Percentiles rank a stretch among this genome's conserved stretches.
These are phyloP conservation scores for Cnidoscolus chayamansa DNA, from an alignment of 441 rosid species.

Conservation along the genomic window DNA sequence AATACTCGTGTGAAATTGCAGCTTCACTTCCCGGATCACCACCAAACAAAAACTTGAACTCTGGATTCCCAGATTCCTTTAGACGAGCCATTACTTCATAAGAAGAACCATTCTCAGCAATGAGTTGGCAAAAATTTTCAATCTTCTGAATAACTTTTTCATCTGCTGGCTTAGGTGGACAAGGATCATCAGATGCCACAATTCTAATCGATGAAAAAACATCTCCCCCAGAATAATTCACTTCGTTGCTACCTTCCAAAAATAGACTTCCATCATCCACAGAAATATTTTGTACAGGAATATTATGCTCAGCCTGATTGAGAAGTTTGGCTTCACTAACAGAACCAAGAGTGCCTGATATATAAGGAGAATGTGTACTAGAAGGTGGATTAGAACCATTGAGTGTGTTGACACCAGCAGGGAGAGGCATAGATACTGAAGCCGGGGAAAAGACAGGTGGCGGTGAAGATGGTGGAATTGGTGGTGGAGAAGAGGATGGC, in stretches of 20 bases:
- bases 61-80: constrained; percentile 33
- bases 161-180: constrained; percentile 36
- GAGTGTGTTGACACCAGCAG: constrained; percentile 25
- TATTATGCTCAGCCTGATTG: constrained; percentile 18
- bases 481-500: constrained; percentile 33
- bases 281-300: neutral
- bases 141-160: constrained; percentile 31
- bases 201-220: neutral
- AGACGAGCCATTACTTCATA: constrained; percentile 35
- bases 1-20: constrained; percentile 33
- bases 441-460: constrained; percentile 23
- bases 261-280: constrained; percentile 17
- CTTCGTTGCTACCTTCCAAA: constrained; percentile 9
- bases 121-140: constrained; percentile 36
- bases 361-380: constrained; percentile 5
- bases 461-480: constrained; percentile 24
- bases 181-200: constrained; percentile 12
- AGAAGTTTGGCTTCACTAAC: constrained; percentile 9
- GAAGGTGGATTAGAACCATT: constrained; percentile 10
- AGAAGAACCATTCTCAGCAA: constrained; percentile 36
- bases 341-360: constrained; percentile 13
- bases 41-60: constrained; percentile 38
- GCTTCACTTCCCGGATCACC: constrained; percentile 43
- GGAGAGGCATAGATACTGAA: constrained; percentile 22
- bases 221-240: neutral